Evolutionary conservation across 306 rosid genomes (phyloP).

Genomic region (Lithocarpus polystachyus): DNA sequence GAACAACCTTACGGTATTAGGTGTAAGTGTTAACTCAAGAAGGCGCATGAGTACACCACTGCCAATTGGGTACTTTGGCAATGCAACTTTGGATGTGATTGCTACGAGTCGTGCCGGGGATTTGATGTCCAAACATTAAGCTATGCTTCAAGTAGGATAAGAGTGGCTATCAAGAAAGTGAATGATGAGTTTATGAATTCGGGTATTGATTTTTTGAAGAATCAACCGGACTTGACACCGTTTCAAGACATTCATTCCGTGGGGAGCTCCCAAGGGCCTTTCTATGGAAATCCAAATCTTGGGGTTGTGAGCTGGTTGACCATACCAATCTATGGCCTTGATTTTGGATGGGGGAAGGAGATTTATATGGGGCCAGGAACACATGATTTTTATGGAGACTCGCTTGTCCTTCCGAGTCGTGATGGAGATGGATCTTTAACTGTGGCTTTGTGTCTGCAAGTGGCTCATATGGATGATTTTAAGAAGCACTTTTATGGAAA

Average conservation of each 20-base stretch:
- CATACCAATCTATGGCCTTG: conserved; percentile 44
- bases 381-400: conserved; percentile 43
- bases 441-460: conserved; percentile 46
- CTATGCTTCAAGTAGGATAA: conserved; percentile 46
- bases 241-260: conserved; percentile 49
- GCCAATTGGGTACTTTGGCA: conserved; percentile 54
- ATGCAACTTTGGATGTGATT: conserved; percentile 43
- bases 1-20: conserved; percentile 42
- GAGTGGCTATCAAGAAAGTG: conserved; percentile 51
- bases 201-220: conserved; percentile 39
- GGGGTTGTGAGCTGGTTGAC: conserved; percentile 57
- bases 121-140: conserved; percentile 40
- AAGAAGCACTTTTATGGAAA: conserved; percentile 38
- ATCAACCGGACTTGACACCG: conserved; percentile 34
- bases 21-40: conserved; percentile 41
- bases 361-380: conserved; percentile 47
- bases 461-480: conserved; percentile 46
- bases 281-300: conserved; percentile 48
- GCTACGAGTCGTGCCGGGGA: conserved; percentile 49
- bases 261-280: conserved; percentile 15
- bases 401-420: conserved; percentile 32
- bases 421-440: conserved; percentile 45
- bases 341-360: conserved; percentile 73
- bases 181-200: conserved; percentile 39
- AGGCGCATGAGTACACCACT: conserved; percentile 39